A percentile compares a stretch with the other conserved stretches of the same genome.
phyloP scores from a whole-genome alignment of 441 rosid species.

The Adansonia gregorii region DNA sequence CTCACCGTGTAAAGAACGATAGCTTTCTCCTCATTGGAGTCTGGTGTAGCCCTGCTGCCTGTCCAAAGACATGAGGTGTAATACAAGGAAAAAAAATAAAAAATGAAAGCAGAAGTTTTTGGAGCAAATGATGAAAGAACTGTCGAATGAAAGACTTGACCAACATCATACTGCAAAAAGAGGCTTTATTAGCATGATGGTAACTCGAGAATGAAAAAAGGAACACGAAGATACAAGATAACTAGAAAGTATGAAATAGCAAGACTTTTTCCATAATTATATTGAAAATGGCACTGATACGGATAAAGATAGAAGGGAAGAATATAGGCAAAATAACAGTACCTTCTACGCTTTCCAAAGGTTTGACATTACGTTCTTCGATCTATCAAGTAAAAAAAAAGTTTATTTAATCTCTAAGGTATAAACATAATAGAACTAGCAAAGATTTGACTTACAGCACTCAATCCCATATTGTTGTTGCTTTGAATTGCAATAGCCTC shows the following conservation, averaged over 20 bases:
- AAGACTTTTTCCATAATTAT: not conserved
- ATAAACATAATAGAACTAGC: conserved; percentile 21
- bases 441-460: conserved; percentile 50
- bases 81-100: conserved; percentile 8
- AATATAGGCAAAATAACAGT: conserved; percentile 24
- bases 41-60: conserved; percentile 55
- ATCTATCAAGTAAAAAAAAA: conserved; percentile 46
- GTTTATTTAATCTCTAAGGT: conserved; percentile 25
- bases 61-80: conserved; percentile 35
- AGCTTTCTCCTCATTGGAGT: conserved; percentile 77
- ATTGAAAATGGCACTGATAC: conserved; percentile 1
- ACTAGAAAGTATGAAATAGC: not conserved
- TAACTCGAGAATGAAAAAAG: not conserved
- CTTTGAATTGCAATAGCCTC: conserved; percentile 87
- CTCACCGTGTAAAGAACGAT: conserved; percentile 83
- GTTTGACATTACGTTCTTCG: conserved; percentile 53
- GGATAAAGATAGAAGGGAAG: not conserved
- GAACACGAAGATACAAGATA: not conserved
- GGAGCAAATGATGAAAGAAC: not conserved
- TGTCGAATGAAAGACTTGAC: not conserved
- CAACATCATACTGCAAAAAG: not conserved
- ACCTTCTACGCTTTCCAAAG: conserved; percentile 68
- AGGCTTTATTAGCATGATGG: not conserved
- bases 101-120: not conserved
- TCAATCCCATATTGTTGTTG: conserved; percentile 55